phyloP scores from a whole-genome alignment of 176 grass and related monocot genomes.

The Areca catechu region DNA sequence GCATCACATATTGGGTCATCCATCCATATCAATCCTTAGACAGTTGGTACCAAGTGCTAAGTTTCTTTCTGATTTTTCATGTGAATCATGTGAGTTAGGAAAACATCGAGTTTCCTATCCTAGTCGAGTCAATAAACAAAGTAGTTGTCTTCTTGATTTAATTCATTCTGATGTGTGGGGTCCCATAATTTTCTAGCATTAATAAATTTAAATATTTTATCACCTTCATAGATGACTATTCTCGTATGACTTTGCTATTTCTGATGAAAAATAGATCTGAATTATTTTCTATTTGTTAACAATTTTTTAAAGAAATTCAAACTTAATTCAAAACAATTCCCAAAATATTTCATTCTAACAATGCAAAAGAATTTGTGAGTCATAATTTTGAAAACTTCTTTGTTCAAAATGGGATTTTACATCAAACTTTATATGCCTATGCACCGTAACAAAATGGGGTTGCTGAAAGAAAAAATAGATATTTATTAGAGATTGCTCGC shows the following conservation, averaged over 20 bases:
- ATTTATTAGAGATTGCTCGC: too few species aligned
- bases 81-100: too few species aligned
- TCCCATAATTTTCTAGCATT: too few species aligned
- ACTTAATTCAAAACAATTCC: not conserved
- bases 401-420: not conserved
- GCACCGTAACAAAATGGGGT: conserved; percentile 8
- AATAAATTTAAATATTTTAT: not conserved
- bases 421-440: not conserved
- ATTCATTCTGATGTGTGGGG: too few species aligned
- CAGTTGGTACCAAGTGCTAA: too few species aligned
- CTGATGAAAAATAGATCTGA: not conserved
- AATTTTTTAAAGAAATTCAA: conserved; percentile 1
- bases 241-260: conserved; percentile 1
- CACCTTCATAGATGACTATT: not conserved
- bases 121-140: too few species aligned
- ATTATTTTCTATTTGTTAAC: not conserved
- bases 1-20: too few species aligned
- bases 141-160: too few species aligned
- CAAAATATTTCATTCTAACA: not conserved
- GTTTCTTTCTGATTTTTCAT: too few species aligned
- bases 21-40: too few species aligned
- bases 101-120: too few species aligned
- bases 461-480: conserved; percentile 3
- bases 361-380: not conserved
- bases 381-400: not conserved